Percentiles rank a stretch among this genome's conserved stretches.
Conservation (phyloP, 805 yeast species). For the Peterozyma xylosa region DNA sequence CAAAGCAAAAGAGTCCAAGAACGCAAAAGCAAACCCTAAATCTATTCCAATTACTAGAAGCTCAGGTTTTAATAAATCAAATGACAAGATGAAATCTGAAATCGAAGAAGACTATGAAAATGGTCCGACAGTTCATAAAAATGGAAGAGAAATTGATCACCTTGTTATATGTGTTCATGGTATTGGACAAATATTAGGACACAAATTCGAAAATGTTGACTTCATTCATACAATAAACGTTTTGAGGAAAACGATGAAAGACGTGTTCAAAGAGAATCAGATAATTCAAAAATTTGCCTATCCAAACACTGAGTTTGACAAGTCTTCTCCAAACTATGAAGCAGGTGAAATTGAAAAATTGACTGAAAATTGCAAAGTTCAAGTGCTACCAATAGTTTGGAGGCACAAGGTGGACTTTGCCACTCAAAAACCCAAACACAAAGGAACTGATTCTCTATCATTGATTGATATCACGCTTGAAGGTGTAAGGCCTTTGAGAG, state of each 20-base stretch:
- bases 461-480: constrained; percentile 68
- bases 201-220: constrained; percentile 70
- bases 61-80: constrained; percentile 11
- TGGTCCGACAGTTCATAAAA: constrained; percentile 32
- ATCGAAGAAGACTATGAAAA: constrained; percentile 43
- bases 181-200: constrained; percentile 83
- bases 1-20: constrained; percentile 2
- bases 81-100: constrained; percentile 33
- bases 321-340: constrained; percentile 13
- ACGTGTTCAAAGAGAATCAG: constrained; percentile 33
- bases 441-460: constrained; percentile 27
- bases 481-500: constrained; percentile 70
- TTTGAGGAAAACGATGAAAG: constrained; percentile 50
- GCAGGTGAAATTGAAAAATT: constrained; percentile 16
- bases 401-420: constrained; percentile 66
- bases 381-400: constrained; percentile 90
- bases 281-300: constrained; percentile 28
- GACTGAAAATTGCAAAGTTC: constrained; percentile 50
- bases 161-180: constrained; percentile 90
- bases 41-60: constrained; percentile 8
- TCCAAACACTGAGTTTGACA: constrained; percentile 12
- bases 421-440: constrained; percentile 29
- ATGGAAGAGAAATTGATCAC: constrained; percentile 38
- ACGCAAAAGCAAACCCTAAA: constrained; percentile 2
- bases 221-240: constrained; percentile 79